phyloP scores from a whole-genome alignment of 768 basidiomycete genomes.

The Cubamyces sp. region DNA sequence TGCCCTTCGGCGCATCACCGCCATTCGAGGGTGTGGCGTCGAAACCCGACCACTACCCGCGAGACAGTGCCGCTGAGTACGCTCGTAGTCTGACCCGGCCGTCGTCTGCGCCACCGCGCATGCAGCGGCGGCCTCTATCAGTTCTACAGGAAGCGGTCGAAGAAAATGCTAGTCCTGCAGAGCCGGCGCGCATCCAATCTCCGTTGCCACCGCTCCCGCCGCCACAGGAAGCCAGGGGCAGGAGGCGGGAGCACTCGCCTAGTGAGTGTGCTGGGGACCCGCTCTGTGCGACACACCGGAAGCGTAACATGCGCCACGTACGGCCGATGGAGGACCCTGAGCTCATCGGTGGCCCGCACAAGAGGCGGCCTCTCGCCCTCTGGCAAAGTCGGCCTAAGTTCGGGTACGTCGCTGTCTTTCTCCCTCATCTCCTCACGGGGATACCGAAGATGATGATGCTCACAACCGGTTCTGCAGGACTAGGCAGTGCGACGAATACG shows the following conservation, averaged over 20 bases:
- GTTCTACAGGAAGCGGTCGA: conserved; percentile 3
- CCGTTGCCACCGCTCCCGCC: background rate
- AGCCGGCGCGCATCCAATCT: background rate
- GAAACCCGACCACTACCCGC: background rate
- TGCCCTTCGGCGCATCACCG: background rate
- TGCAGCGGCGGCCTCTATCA: background rate
- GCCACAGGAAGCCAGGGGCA: background rate
- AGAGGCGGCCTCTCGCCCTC: background rate
- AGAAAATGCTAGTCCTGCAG: too few relatives aligned
- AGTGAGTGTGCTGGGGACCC: conserved; percentile 6
- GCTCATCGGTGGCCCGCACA: background rate
- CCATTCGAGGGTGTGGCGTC: background rate
- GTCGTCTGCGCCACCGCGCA: background rate
- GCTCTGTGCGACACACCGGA: conserved; percentile 8
- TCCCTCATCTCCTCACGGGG: background rate
- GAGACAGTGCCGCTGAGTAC: background rate
- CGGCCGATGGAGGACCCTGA: background rate
- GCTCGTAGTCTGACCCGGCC: background rate
- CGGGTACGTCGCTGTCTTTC: background rate
- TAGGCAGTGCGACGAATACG: background rate
- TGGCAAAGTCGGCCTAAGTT: background rate
- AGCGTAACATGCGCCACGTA: background rate
- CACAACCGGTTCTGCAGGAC: background rate
- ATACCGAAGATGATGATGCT: too few relatives aligned
- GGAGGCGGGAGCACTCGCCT: background rate